These are phyloP conservation scores for Paramecium biaurelia DNA, from an alignment of 73 alveolate species.

Conservation along the genomic window DNA sequence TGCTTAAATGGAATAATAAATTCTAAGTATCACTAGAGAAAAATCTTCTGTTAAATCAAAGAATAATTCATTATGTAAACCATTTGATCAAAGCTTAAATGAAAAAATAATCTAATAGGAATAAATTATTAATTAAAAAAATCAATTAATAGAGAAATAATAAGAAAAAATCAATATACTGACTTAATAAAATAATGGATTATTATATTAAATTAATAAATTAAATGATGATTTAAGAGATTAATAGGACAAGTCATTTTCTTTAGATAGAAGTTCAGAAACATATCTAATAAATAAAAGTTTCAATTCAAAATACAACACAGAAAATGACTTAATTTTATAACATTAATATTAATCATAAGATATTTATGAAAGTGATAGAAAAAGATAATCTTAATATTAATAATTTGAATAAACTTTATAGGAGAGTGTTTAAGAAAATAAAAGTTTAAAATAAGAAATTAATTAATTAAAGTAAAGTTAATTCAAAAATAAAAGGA, in stretches of 20 bases:
- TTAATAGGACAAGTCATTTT: not conserved
- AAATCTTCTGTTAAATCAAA: not conserved
- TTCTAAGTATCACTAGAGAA: not conserved
- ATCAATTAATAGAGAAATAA: not conserved
- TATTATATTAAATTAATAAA: not conserved
- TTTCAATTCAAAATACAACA: not conserved
- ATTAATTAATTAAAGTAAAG: not conserved
- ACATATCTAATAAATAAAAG: not conserved
- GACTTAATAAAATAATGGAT: not conserved
- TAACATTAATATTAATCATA: not conserved
- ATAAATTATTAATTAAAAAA: not conserved
- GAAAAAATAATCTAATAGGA: not conserved
- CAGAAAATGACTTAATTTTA: not conserved
- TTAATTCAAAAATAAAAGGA: not conserved
- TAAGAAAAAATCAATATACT: not conserved
- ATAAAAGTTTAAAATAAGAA: not conserved
- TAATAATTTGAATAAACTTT: not conserved
- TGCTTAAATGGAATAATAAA: not conserved
- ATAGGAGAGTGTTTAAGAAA: not conserved
- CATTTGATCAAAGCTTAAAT: not conserved
- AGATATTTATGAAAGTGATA: not conserved
- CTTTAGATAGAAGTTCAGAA: slow-evolving; percentile 23
- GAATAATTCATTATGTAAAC: not conserved
- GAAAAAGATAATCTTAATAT: not conserved
- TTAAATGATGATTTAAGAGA: not conserved